Evolutionary conservation across 1,284 basidiomycete genomes (phyloP), one percentile per base, ranked within the genome.

Genomic region (Fomitopsis betulina): DNA sequence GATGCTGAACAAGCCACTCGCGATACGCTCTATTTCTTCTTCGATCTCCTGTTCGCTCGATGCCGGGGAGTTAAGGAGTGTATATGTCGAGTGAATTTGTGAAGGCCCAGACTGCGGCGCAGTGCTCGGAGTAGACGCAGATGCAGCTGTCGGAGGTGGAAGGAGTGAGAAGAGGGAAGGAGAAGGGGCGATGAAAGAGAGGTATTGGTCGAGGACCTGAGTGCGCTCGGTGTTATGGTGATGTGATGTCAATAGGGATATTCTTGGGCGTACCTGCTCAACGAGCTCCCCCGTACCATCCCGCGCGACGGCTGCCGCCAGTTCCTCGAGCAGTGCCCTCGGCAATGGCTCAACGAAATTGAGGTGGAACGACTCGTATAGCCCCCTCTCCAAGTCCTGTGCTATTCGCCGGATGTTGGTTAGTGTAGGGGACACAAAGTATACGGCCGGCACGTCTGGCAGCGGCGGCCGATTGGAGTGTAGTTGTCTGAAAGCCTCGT

Each of bases 101-200:
- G 63, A 64, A 3, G 71, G 60, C 21, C 63, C 62, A 4, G 73
- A 67, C 43, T 74, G 68, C 54, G 75, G 58, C 19, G 70, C 69
- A 5, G 73, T 68, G 62, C 73, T 68, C 23, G 75, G 62, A 5
- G 72, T 62, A 17, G 73, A 62, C 8, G 70, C 60, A 10, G 75
- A 60, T 39, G 74, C 54, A 3, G 76, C 61, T 13, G 72, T 63
- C 21, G 82, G 62, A 3, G 75, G 75, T 0, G 86, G 89, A 5
- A 98, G 76, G 5, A 98, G 80, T 37, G 95, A 97, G 76, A 99
- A 99, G 17, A 99, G 79, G n/a, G 89, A 93, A 1, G 93, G 87
- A 2, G 96, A 96, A 37, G 97, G 96, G 0, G 94, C 86, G 58
- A 99, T 90, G 74, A 98, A 99, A 61, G 97, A 96, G 33, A 99